These are phyloP conservation scores for Polygonum maritimum DNA, from an alignment of 148 eudicot genomes.

Conservation along the genomic window DNA sequence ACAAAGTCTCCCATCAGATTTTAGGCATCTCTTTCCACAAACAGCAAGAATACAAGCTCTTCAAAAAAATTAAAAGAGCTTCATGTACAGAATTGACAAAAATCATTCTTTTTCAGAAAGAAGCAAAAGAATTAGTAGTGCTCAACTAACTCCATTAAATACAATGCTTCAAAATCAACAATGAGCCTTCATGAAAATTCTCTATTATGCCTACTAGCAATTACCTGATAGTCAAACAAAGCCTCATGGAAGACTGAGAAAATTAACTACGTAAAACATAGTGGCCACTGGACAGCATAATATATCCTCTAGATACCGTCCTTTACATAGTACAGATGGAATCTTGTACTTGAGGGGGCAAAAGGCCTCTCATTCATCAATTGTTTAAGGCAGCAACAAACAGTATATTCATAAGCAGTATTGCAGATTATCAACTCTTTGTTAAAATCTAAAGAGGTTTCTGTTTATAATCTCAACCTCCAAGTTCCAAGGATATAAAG, in stretches of 20 bases:
- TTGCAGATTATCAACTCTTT: neutral
- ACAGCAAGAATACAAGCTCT: conserved; percentile 1
- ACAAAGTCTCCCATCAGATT: neutral
- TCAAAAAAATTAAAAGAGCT: neutral
- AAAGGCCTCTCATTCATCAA: neutral
- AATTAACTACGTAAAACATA: too few species aligned
- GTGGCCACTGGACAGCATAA: neutral
- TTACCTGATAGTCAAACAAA: neutral
- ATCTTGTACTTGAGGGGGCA: neutral
- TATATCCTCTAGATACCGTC: neutral
- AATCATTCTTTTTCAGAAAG: neutral
- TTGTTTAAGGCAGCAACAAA: neutral
- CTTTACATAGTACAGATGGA: neutral
- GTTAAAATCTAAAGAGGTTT: neutral
- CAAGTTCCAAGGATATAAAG: neutral
- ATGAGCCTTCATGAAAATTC: neutral
- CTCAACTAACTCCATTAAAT: neutral
- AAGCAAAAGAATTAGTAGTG: neutral
- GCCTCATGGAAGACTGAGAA: too few species aligned
- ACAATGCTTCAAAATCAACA: neutral
- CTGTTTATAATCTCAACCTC: neutral
- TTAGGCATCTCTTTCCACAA: neutral
- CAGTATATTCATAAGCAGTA: neutral
- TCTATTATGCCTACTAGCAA: neutral
- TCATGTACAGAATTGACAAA: neutral